Conservation (phyloP, 1,284 basidiomycete genomes). For the Xerocomus alliaceus region DNA sequence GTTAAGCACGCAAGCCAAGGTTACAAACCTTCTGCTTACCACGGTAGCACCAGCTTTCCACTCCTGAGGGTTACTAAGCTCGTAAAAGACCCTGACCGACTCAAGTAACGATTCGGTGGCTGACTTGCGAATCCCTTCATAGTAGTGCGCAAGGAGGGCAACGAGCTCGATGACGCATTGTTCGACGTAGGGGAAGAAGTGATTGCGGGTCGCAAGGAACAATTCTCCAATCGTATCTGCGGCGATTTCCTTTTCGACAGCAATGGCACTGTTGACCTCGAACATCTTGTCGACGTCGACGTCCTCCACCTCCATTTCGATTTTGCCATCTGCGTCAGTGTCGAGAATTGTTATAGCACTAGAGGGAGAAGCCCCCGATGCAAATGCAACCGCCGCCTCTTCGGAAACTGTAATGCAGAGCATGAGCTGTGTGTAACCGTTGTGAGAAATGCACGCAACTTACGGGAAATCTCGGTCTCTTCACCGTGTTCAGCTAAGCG, state of each 20-base stretch:
- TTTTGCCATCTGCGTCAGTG: conserved; percentile 59
- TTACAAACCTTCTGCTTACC: conserved; percentile 49
- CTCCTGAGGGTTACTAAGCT: conserved; percentile 80
- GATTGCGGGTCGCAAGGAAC: conserved; percentile 81
- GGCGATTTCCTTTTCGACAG: conserved; percentile 99
- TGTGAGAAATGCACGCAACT: conserved; percentile 24
- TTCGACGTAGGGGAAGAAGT: conserved; percentile 92
- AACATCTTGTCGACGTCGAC: conserved; percentile 84
- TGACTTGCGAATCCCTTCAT: conserved; percentile 97
- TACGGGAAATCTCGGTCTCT: conserved; percentile 53
- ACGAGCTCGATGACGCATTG: conserved; percentile 82
- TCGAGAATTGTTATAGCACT: conserved; percentile 70
- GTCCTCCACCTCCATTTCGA: conserved; percentile 82
- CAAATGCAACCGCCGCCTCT: conserved; percentile 64
- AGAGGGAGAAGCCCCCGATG: conserved; percentile 73
- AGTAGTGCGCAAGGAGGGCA: conserved; percentile 89
- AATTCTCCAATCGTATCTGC: conserved; percentile 95
- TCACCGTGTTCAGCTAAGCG: conserved; percentile 86
- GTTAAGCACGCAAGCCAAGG: conserved; percentile 1
- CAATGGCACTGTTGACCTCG: conserved; percentile 95
- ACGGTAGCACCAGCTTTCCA: conserved; percentile 81
- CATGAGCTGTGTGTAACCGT: background rate
- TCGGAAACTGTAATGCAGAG: conserved; percentile 49
- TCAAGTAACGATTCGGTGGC: conserved; percentile 90
- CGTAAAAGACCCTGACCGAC: conserved; percentile 92